Percentiles rank a stretch among this genome's conserved stretches.
These are phyloP conservation scores for Kwoniella dejecticola DNA, from an alignment of 768 basidiomycete species.

Conservation along the genomic window DNA sequence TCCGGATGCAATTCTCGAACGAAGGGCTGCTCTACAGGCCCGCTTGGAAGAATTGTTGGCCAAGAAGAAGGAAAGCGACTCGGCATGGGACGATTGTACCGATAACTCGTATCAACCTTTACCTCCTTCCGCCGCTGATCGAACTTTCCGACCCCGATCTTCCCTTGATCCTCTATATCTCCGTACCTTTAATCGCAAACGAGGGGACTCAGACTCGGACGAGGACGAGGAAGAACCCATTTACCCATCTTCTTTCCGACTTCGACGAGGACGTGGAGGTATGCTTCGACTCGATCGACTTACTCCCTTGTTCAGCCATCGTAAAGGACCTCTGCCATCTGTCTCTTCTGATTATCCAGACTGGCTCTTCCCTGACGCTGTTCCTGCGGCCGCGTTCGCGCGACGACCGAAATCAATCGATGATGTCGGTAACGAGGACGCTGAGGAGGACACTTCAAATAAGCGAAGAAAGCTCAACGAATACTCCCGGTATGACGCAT, in stretches of 20 bases:
- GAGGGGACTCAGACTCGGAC: slow-evolving; percentile 18
- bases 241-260: slow-evolving; percentile 61
- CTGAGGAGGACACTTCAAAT: slow-evolving; percentile 27
- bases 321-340: slow-evolving; percentile 19
- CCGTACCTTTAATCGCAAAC: slow-evolving; percentile 3
- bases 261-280: slow-evolving; percentile 81
- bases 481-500: slow-evolving; percentile 55
- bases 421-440: slow-evolving; percentile 31
- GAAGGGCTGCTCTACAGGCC: slow-evolving; percentile 64
- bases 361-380: slow-evolving; percentile 40
- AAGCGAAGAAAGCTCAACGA: slow-evolving; percentile 53
- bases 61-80: slow-evolving; percentile 71
- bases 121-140: slow-evolving; percentile 61
- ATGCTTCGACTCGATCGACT: slow-evolving; percentile 75
- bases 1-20: slow-evolving; percentile 59
- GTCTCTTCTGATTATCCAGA: slow-evolving; percentile 13
- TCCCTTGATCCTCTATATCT: slow-evolving; percentile 58
- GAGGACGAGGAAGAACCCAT: slow-evolving; percentile 47
- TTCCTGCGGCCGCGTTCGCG: background rate
- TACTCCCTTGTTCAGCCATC: slow-evolving; percentile 14
- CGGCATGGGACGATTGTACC: slow-evolving; percentile 81
- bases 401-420: slow-evolving; percentile 40
- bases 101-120: slow-evolving; percentile 74
- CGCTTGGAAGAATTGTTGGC: slow-evolving; percentile 67
- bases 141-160: slow-evolving; percentile 45